Evolutionary conservation across 1,284 basidiomycete species (phyloP).

Genomic region (Naganishia cerealis): DNA sequence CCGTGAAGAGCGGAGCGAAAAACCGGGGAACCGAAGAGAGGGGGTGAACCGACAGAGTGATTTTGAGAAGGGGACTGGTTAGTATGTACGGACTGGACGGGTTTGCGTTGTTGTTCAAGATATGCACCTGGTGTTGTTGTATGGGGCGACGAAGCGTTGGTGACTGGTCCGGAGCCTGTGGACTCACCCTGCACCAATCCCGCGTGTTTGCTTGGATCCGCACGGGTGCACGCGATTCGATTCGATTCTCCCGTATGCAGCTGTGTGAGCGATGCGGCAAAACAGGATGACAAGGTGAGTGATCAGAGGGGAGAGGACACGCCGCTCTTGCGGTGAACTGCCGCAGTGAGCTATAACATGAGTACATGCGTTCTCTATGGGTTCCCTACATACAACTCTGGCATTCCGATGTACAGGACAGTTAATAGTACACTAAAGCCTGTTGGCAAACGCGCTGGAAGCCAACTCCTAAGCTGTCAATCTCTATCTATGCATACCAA

Average conservation of each 20-base stretch:
- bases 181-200: too few species aligned
- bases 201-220: too few species aligned
- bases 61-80: neutral
- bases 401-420: neutral
- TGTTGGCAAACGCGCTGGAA: neutral
- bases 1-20: constrained; percentile 14
- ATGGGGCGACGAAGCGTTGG: too few species aligned
- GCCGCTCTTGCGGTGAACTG: too few species aligned
- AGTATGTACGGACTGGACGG: neutral
- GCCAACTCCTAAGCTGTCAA: neutral
- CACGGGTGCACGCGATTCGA: too few species aligned
- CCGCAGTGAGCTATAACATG: neutral
- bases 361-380: neutral
- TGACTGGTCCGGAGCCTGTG: too few species aligned
- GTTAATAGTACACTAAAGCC: neutral
- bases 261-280: too few species aligned
- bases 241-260: too few species aligned
- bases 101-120: neutral
- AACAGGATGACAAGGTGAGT: too few species aligned
- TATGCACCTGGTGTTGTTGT: neutral
- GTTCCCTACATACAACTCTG: neutral
- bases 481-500: constrained; percentile 27
- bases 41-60: constrained; percentile 19
- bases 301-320: too few species aligned
- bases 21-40: constrained; percentile 20